phyloP scores from a whole-genome alignment of 306 rosid species.

The Acacia confusa region DNA sequence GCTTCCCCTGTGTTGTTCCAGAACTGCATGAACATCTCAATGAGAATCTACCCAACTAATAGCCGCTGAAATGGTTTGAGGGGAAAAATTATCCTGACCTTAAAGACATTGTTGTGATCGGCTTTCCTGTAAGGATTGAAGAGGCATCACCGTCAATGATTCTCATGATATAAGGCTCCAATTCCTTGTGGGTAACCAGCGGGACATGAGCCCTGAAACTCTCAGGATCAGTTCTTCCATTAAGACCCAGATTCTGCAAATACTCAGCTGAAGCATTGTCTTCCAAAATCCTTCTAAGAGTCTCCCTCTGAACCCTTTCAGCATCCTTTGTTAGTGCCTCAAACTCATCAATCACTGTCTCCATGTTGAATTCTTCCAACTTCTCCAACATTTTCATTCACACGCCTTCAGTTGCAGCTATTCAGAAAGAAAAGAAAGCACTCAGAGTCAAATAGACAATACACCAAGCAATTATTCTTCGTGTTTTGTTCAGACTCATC shows the following conservation, averaged over 20 bases:
- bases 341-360: constrained; percentile 68
- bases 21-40: constrained; percentile 58
- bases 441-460: background rate
- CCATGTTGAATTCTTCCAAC: constrained; percentile 61
- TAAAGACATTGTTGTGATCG: constrained; percentile 75
- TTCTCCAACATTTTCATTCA: constrained; percentile 68
- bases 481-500: background rate
- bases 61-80: background rate
- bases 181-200: constrained; percentile 61
- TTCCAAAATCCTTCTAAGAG: constrained; percentile 67
- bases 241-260: constrained; percentile 58
- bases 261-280: constrained; percentile 80
- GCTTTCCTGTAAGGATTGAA: constrained; percentile 77
- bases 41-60: constrained; percentile 18
- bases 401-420: constrained; percentile 30
- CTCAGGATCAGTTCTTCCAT: constrained; percentile 80
- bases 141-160: constrained; percentile 67
- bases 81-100: constrained; percentile 44
- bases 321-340: constrained; percentile 78
- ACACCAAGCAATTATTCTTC: background rate
- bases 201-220: constrained; percentile 83
- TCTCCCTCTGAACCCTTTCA: constrained; percentile 67
- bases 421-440: background rate
- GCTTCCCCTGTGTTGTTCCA: constrained; percentile 93
- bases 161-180: constrained; percentile 72